Conservation (phyloP, 1,284 basidiomycete genomes). For the Pseudozyma hubeiensis region DNA sequence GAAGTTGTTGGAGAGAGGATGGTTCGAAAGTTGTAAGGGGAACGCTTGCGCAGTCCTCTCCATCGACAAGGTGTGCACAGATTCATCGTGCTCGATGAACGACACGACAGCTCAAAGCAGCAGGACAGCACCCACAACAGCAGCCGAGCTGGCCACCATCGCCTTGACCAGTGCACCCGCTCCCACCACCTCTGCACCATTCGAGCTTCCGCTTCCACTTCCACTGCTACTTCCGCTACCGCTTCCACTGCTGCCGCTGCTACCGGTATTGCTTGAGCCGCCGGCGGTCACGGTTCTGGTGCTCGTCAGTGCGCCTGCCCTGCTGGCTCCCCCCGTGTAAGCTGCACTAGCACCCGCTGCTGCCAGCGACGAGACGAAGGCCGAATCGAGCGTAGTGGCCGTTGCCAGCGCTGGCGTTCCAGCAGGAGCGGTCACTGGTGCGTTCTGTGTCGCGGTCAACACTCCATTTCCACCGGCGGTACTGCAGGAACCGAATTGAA, state of each 20-base stretch:
- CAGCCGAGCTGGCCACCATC: constrained; percentile 2
- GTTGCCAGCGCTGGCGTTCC: constrained; percentile 37
- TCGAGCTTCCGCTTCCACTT: constrained; percentile 5
- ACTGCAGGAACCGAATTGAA: constrained; percentile 35
- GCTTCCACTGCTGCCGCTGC: constrained; percentile 3
- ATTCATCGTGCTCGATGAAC: too few relatives aligned
- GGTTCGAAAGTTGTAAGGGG: too few relatives aligned
- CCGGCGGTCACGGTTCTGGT: constrained; percentile 11
- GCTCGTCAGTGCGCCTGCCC: not conserved
- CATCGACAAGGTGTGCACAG: too few relatives aligned
- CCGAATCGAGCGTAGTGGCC: constrained; percentile 20
- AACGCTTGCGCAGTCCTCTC: too few relatives aligned
- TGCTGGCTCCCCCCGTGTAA: constrained; percentile 17
- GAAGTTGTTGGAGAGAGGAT: too few relatives aligned
- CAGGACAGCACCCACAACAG: constrained; percentile 13
- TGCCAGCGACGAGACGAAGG: constrained; percentile 27
- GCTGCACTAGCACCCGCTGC: constrained; percentile 35
- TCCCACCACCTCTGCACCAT: not conserved
- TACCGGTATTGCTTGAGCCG: not conserved
- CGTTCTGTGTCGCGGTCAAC: constrained; percentile 30
- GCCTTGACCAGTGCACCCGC: not conserved
- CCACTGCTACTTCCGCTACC: constrained; percentile 5
- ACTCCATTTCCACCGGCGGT: constrained; percentile 21
- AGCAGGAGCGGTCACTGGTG: constrained; percentile 32
- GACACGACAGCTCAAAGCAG: constrained; percentile 5